These are phyloP conservation scores for Claviceps lovelessii DNA, from an alignment of 2,329 filamentous ascomycete genomes.

Conservation along the genomic window DNA sequence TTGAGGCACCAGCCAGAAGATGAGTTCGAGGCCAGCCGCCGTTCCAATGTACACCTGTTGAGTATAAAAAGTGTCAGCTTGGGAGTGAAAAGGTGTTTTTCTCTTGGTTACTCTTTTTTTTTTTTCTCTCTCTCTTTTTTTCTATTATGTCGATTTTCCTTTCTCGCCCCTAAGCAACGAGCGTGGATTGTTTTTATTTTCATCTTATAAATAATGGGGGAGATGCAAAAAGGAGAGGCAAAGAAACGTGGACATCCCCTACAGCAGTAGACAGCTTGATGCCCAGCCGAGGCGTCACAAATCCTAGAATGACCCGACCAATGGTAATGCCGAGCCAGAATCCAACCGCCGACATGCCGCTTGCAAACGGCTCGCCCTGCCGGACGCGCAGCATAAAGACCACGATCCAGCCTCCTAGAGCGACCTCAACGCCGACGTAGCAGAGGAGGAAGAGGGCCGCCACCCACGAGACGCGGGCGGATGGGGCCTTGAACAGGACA, in stretches of 20 bases:
- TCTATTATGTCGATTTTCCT: not conserved
- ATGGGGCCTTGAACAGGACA: not conserved
- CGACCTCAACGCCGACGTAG: slow-evolving; percentile 23
- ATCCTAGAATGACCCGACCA: slow-evolving; percentile 52
- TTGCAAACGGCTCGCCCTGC: slow-evolving; percentile 47
- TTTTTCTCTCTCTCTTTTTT: not conserved
- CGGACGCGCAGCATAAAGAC: slow-evolving; percentile 65
- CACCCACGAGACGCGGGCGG: not conserved
- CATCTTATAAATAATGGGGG: no score
- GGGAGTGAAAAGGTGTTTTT: not conserved
- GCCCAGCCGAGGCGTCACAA: slow-evolving; percentile 53
- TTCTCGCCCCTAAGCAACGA: no score
- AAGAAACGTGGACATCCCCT: not conserved
- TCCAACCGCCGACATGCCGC: slow-evolving; percentile 58
- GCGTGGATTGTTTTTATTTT: no score
- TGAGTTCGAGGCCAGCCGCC: slow-evolving; percentile 46
- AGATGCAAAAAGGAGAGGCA: no score
- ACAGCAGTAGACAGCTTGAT: slow-evolving; percentile 15
- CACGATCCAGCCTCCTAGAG: slow-evolving; percentile 65
- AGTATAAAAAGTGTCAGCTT: not conserved
- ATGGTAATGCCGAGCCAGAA: slow-evolving; percentile 70
- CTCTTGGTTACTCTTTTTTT: not conserved
- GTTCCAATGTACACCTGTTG: slow-evolving; percentile 41
- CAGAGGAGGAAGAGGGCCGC: not conserved
- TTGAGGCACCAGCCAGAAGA: slow-evolving; percentile 43